Base-by-base conservation (phyloP, 768 basidiomycete genomes). In the Cubamyces lactineus region DNA sequence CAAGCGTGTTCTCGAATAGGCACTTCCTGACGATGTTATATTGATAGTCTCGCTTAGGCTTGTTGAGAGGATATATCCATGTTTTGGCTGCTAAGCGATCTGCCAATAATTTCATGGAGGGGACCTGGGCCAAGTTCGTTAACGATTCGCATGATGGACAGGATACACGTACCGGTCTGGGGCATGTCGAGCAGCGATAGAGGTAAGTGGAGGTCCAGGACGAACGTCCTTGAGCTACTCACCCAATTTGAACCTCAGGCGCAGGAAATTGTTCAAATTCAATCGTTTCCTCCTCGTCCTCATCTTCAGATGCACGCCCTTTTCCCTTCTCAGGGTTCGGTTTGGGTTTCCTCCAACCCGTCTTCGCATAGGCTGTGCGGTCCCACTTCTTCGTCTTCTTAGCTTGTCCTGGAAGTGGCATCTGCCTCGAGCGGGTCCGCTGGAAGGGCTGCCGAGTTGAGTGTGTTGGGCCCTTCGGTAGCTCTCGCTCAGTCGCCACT, bases 11-110 rank as follows among this genome's bases (percentile, higher is more conserved):
- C 24, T 98, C 91, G 69, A 91, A 94, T 23, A 99, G 80, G 67
- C 87, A 91, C 30, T 85, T 81, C 69, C 82, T 86, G 60, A 94
- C 89, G 61, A 99, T 98, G 61, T 97, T 96, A 72, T 83, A 96
- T 68, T 99, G 97, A 70, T 98, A 99, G 66, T 92, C 90, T 64
- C 97, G 89, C 67, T 92, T 90, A 0, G 89, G 85, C 38, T 84
- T 81, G 71, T 98, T 98, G 15, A 91, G 79, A 2, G 97, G 97
- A 74, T 89, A 99, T 57, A 97, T 85, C 89, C 95, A 98, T 53
- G 91, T 90, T 66, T 85, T 87, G 6, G 84, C 84, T 57, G 89
- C 90, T 23, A 93, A 80, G n/a, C 85, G 78, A 71, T 97, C 95
- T 9, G 87, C 80, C 52, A 78, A 75, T 26, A 93, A 78, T 73